These are phyloP conservation scores for Phytophthora citricola DNA, from an alignment of 352 stramenopile species.

Conservation along the genomic window DNA sequence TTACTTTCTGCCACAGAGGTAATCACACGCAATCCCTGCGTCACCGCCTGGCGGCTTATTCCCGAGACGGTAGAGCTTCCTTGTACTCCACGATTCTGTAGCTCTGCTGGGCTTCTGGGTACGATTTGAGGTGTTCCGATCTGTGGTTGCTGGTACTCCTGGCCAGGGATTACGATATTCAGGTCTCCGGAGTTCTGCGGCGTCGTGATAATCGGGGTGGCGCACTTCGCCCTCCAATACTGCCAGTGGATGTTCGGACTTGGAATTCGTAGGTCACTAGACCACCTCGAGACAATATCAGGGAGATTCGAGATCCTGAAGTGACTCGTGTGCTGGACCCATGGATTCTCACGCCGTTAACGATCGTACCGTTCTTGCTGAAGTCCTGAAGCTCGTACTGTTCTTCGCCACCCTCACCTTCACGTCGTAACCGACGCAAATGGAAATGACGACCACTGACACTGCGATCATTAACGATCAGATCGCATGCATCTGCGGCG, in stretches of 20 bases:
- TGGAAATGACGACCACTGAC: slow-evolving; percentile 89
- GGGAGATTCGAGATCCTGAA: slow-evolving; percentile 78
- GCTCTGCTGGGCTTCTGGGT: slow-evolving; percentile 77
- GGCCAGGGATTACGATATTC: slow-evolving; percentile 55
- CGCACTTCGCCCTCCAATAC: slow-evolving; percentile 21
- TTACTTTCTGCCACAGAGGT: slow-evolving; percentile 85
- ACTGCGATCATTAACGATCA: slow-evolving; percentile 89
- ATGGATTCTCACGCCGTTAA: slow-evolving; percentile 88
- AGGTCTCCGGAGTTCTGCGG: slow-evolving; percentile 49
- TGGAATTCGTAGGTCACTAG: slow-evolving; percentile 91
- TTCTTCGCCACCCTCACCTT: slow-evolving; percentile 59
- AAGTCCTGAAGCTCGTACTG: slow-evolving; percentile 89
- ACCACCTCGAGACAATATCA: slow-evolving; percentile 85
- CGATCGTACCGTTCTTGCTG: slow-evolving; percentile 91
- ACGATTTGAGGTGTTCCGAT: slow-evolving; percentile 34
- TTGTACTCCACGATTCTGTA: slow-evolving; percentile 77
- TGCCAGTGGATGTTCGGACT: slow-evolving; percentile 38
- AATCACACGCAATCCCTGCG: slow-evolving; percentile 81
- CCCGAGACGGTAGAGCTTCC: slow-evolving; percentile 34
- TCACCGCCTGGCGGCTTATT: slow-evolving; percentile 45
- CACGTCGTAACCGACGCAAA: slow-evolving; percentile 66
- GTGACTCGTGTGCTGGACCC: slow-evolving; percentile 76
- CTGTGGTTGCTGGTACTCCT: slow-evolving; percentile 80
- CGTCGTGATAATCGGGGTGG: slow-evolving; percentile 65
- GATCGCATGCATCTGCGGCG: slow-evolving; percentile 84